Percentiles rank a stretch among this genome's conserved stretches.
Conservation (phyloP, 768 basidiomycete species). For the Termitomyces sp. region DNA sequence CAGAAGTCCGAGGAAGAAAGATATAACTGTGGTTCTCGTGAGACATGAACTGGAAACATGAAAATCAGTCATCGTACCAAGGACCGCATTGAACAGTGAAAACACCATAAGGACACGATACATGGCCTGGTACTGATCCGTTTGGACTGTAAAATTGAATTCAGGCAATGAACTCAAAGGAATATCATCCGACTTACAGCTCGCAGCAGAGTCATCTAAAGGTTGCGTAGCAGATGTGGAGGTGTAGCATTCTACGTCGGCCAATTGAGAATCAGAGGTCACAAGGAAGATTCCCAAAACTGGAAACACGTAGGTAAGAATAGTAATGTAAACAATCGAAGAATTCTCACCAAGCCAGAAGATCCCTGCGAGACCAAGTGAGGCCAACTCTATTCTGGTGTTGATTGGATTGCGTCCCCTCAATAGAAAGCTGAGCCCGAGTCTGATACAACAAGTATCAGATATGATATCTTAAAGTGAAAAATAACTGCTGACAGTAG, state of each 20-base stretch:
- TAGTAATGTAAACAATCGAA: neutral
- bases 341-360: constrained; percentile 69
- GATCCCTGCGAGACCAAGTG: constrained; percentile 62
- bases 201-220: constrained; percentile 51
- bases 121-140: constrained; percentile 85
- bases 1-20: constrained; percentile 30
- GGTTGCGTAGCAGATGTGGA: constrained; percentile 42
- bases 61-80: constrained; percentile 38
- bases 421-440: constrained; percentile 59
- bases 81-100: constrained; percentile 68
- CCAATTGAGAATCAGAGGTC: constrained; percentile 71
- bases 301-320: constrained; percentile 21
- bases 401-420: constrained; percentile 72
- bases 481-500: constrained; percentile 40
- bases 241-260: constrained; percentile 79
- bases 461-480: neutral
- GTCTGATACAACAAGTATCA: constrained; percentile 28
- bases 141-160: constrained; percentile 58
- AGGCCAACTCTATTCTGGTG: constrained; percentile 69
- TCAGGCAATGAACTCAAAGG: constrained; percentile 6
- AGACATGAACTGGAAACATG: neutral
- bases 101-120: constrained; percentile 80
- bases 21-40: constrained; percentile 24
- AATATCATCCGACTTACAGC: constrained; percentile 44
- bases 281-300: constrained; percentile 71